Conservation (phyloP, 1,284 basidiomycete genomes). For the Sporisorium reilianum region DNA sequence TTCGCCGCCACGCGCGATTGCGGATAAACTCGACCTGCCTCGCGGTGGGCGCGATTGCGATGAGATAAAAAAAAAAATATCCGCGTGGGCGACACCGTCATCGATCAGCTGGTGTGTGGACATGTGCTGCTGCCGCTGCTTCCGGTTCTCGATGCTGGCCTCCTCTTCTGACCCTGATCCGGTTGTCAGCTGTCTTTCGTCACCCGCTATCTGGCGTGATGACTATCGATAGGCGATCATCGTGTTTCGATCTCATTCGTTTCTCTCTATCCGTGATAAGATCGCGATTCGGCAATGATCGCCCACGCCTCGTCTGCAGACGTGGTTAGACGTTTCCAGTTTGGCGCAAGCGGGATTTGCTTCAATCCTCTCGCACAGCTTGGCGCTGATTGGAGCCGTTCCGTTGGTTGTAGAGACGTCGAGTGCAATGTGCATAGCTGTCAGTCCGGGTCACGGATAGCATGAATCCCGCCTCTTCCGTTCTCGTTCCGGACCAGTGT, state of each 20-base stretch:
- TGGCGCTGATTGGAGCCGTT: no score
- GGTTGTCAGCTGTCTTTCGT: not conserved
- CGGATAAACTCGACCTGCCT: not conserved
- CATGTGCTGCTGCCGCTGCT: not conserved
- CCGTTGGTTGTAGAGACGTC: no score
- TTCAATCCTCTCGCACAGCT: no score
- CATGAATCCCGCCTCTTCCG: not conserved
- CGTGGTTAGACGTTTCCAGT: no score
- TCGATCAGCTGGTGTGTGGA: not conserved
- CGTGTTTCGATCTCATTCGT: not conserved
- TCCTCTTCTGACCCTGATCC: not conserved
- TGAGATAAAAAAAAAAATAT: no score
- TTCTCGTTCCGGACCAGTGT: constrained; percentile 26
- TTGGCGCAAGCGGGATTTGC: no score
- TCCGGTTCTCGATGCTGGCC: not conserved
- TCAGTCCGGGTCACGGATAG: not conserved
- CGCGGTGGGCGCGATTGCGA: no score
- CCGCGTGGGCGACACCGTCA: not conserved
- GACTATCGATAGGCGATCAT: not conserved
- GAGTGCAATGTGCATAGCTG: no score
- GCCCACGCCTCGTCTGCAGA: not conserved
- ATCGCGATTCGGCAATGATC: not conserved
- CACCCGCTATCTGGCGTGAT: not conserved
- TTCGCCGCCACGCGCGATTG: no score
- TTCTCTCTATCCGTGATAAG: not conserved